Conservation (phyloP, 2,329 filamentous ascomycete genomes). For the Elsinoe arachidis region DNA sequence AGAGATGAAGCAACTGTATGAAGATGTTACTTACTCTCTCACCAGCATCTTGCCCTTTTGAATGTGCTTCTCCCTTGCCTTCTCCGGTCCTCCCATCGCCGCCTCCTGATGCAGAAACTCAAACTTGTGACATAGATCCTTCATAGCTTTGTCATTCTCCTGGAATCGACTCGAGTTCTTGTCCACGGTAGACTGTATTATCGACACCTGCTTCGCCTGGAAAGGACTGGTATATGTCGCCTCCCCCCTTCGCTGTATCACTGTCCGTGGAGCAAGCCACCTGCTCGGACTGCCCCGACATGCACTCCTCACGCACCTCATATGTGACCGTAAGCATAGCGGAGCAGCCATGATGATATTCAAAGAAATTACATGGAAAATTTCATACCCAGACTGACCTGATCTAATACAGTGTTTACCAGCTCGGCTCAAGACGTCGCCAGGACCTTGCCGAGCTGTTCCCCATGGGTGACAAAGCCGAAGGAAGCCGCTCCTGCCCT, state of each 20-base stretch:
- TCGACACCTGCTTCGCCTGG: slow-evolving; percentile 75
- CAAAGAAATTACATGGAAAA: not conserved
- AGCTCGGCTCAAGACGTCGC: slow-evolving; percentile 11
- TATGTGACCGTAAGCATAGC: slow-evolving; percentile 6
- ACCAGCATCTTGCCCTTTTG: slow-evolving; percentile 89
- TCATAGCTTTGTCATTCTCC: slow-evolving; percentile 74
- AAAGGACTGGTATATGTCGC: slow-evolving; percentile 73
- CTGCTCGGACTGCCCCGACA: not conserved
- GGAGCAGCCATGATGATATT: slow-evolving; percentile 4
- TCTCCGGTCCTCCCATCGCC: slow-evolving; percentile 62
- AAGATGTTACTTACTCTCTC: slow-evolving; percentile 47
- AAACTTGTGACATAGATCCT: slow-evolving; percentile 59
- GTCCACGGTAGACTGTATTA: slow-evolving; percentile 69
- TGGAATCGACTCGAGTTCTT: slow-evolving; percentile 66
- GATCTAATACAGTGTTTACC: slow-evolving; percentile 9
- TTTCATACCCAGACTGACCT: not conserved
- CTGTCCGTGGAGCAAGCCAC: slow-evolving; percentile 1
- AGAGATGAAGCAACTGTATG: not conserved
- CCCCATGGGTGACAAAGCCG: not conserved
- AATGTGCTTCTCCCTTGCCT: slow-evolving; percentile 80
- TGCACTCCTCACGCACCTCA: slow-evolving; percentile 9
- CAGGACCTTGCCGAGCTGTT: not conserved
- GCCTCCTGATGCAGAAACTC: slow-evolving; percentile 56
- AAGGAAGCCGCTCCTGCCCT: slow-evolving; percentile 5
- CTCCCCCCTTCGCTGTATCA: slow-evolving; percentile 12